Base-by-base conservation (phyloP, 352 stramenopile species). In the Globisporangium cylindrosporum region DNA sequence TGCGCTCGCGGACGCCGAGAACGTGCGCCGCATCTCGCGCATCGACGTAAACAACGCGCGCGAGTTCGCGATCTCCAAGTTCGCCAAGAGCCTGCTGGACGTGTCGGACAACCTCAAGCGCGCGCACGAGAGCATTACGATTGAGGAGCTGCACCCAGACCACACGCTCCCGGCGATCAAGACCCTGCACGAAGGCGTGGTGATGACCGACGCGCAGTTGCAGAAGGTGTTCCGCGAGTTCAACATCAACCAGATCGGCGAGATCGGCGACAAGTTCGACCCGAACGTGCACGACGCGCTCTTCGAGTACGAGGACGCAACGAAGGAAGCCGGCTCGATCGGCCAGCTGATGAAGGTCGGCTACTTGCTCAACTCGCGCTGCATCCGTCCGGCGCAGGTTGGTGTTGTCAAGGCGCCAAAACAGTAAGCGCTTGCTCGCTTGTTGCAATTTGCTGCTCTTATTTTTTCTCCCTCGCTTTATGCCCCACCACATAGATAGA, bases 261-360 rank as follows among this genome's bases (percentile, higher is more conserved):
- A 80, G 49, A 80, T 93, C 38, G 97, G 96, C 51, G 98, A 99
- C 73, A 95, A 93, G 74, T 99, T 99, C 74, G 97, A 99, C 90
- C 97, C 98, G 43, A 98, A 98, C 70, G 74, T 98, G 72, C 97
- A 99, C 80, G 97, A 99, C 67, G 98, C 97, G 34, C 82, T 99
- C 46, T 99, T 99, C 77, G 92, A 99, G 85, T 99, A 99, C 79
- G 82, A 91, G 20, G 96, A 99, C 85, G 67, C 86, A 1, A 74
- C 84, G 38, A 93, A 96, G 72, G 87, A 94, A 49, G 71, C 90
- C 22, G 95, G 94, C 27, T 97, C 88, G 29, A 84, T 99, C 62
- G 97, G 96, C 41, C 96, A 99, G 84, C 85, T 99, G 58, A 94
- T 99, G 81, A 99, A 99, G 85, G 75, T 77, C 3, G 98, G 98